These are phyloP conservation scores for Boletus huronensis DNA, from an alignment of 768 basidiomycete species.

Conservation along the genomic window DNA sequence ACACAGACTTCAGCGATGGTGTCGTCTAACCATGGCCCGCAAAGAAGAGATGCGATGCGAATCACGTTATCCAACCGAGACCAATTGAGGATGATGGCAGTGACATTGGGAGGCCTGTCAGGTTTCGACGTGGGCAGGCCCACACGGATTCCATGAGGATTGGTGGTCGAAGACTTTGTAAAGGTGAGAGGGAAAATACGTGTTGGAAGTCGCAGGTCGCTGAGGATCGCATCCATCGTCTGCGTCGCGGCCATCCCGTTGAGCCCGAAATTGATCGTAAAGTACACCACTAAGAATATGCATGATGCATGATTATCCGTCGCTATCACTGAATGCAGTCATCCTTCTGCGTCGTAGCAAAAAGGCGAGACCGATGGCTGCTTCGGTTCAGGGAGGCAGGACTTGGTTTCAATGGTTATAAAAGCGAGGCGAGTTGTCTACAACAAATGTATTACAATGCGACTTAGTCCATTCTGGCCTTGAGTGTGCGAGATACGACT, in stretches of 20 bases:
- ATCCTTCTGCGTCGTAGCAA: neutral
- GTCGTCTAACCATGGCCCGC: slow-evolving; percentile 42
- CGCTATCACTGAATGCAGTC: neutral
- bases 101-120: slow-evolving; percentile 39
- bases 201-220: slow-evolving; percentile 12
- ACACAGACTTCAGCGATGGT: slow-evolving; percentile 48
- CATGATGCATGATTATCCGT: too few relatives aligned
- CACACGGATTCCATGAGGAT: slow-evolving; percentile 9
- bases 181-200: slow-evolving; percentile 20
- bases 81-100: slow-evolving; percentile 65
- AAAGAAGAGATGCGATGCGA: slow-evolving; percentile 51
- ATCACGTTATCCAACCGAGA: slow-evolving; percentile 59
- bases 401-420: neutral
- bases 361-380: neutral
- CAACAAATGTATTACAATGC: slow-evolving; percentile 13
- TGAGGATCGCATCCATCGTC: slow-evolving; percentile 10
- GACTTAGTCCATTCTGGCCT: slow-evolving; percentile 85
- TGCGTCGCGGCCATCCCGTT: slow-evolving; percentile 1
- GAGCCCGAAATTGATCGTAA: neutral
- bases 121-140: slow-evolving; percentile 4
- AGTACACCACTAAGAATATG: neutral
- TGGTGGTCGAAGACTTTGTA: neutral
- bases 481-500: slow-evolving; percentile 80
- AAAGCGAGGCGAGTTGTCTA: slow-evolving; percentile 13
- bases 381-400: too few relatives aligned